Conservation (phyloP, 306 rosid species). For the Canavalia ensiformis region DNA sequence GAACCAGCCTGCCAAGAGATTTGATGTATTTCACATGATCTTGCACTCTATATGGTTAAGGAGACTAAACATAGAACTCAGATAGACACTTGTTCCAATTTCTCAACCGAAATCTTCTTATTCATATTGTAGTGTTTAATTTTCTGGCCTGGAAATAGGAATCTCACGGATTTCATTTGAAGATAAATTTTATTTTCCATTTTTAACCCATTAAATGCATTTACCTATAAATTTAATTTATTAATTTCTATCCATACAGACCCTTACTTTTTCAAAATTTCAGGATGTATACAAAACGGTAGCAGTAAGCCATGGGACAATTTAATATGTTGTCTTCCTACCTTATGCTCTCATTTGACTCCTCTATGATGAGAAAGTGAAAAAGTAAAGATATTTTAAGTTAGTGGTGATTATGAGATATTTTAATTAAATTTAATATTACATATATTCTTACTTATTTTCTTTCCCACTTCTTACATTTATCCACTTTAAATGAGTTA, state of each 20-base stretch:
- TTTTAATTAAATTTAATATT: too few relatives aligned
- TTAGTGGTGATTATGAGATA: too few relatives aligned
- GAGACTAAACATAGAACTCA: constrained; percentile 62
- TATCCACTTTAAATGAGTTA: too few relatives aligned
- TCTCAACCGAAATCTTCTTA: neutral
- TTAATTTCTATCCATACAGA: too few relatives aligned
- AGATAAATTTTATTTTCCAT: neutral
- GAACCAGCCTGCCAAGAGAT: constrained; percentile 69
- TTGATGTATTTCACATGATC: constrained; percentile 77
- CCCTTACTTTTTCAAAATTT: neutral
- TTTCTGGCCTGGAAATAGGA: neutral
- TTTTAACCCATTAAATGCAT: too few relatives aligned
- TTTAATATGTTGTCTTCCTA: neutral
- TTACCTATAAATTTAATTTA: neutral
- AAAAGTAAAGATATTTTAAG: too few relatives aligned
- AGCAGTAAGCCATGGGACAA: constrained; percentile 3
- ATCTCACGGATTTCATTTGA: neutral
- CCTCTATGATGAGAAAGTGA: too few relatives aligned
- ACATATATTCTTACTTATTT: too few relatives aligned
- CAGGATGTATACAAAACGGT: neutral
- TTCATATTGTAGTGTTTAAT: neutral
- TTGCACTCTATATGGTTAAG: constrained; percentile 76
- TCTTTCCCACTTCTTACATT: too few relatives aligned
- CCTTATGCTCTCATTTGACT: too few relatives aligned
- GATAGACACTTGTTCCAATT: constrained; percentile 21